Evolutionary conservation across 345 rosid species (phyloP), one percentile per base, ranked within the genome.

Genomic region (Heritiera fomes): DNA sequence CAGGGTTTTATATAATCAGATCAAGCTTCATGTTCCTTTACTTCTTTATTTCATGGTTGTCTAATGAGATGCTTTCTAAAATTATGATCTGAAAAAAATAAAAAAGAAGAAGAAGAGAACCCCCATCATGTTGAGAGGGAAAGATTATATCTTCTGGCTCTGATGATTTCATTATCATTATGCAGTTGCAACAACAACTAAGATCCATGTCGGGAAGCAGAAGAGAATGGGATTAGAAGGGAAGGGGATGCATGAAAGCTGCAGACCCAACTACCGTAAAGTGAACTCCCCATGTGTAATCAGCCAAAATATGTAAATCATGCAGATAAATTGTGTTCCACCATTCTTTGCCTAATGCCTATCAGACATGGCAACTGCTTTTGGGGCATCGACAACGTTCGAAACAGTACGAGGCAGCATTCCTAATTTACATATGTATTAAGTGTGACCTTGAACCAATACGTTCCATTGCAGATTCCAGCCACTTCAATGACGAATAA

Each of bases 181-280:
- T 72, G 71, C 94, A 93, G 98, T 79, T 93, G 83, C 96, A 84
- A 70, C 90, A 87, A 80, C 94, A 88, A 84, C 71, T 91, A 75
- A 90, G 80, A 80, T 80, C 86, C 61, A 50, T 85, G 79, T 78
- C 88, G n/a, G 87, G 82, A 3, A 40, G 88, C 80, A 28, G 88
- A 87, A 81, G 88, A 83, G 80, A 86, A 85, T 56, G 91, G 89
- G 38, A 86, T 83, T 23, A 74, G 82, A 79, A 78, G 80, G 60
- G 90, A 86, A 82, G 79, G 80, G 40, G 82, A 85, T 65, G 62
- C 86, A 74, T 86, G 83, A 81, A 64, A 79, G 65, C 75, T 49
- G 52, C 38, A 50, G 75, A 47, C 23, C 10, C 38, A 14, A 2
- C 55, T 11, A 49, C 56, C 53, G 84, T 85, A 77, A 64, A 79